Percentiles rank a stretch among this genome's conserved stretches.
Conservation (phyloP, 148 eudicot genomes). For the Talinum fruticosum region DNA sequence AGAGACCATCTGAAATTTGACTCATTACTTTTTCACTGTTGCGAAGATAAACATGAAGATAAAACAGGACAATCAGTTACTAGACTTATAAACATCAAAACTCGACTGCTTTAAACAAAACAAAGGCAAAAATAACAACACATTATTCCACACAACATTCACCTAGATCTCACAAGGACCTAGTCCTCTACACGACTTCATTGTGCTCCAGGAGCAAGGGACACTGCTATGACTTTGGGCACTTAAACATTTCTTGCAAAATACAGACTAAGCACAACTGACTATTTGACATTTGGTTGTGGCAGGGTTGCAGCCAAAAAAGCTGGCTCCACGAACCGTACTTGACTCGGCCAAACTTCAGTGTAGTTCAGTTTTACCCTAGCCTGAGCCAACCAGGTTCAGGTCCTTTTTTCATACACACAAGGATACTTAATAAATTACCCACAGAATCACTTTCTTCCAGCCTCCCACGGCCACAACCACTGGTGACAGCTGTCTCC, state of each 20-base stretch:
- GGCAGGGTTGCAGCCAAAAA: neutral
- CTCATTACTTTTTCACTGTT: slow-evolving; percentile 59
- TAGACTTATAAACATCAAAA: neutral
- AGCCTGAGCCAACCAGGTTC: neutral
- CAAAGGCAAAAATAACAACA: neutral
- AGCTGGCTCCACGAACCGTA: neutral
- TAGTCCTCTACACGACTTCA: neutral
- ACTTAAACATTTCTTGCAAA: neutral
- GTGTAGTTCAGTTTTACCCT: neutral
- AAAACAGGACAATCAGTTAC: slow-evolving; percentile 15
- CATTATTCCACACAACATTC: neutral
- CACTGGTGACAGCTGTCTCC: no score
- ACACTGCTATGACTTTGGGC: neutral
- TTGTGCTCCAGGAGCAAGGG: neutral
- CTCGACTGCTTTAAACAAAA: neutral
- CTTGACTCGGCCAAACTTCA: neutral
- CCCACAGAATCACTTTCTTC: no score
- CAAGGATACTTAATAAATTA: no score
- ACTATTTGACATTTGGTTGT: neutral
- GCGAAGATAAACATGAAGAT: slow-evolving; percentile 14
- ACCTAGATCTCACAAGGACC: neutral
- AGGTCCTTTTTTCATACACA: neutral
- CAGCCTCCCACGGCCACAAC: no score
- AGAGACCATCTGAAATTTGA: slow-evolving; percentile 69
- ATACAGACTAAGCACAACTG: neutral